Evolutionary conservation across 805 yeast genomes (phyloP).

Genomic region (Suhomyces kilbournensis): DNA sequence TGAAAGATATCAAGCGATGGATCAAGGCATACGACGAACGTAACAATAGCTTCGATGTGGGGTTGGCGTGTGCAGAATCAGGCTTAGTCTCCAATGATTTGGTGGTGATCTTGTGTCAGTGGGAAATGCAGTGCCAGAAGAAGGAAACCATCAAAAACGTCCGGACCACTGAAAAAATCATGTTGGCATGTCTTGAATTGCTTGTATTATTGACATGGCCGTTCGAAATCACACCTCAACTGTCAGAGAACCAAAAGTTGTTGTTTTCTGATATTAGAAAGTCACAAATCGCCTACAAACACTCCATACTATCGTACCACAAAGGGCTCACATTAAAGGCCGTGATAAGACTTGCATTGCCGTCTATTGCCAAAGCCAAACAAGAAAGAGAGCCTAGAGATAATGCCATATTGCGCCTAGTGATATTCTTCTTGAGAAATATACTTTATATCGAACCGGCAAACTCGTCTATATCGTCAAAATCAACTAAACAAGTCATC

Average conservation of each 20-base stretch:
- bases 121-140: conserved; percentile 50
- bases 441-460: conserved; percentile 76
- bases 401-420: conserved; percentile 66
- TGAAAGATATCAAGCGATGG: conserved; percentile 88
- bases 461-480: conserved; percentile 46
- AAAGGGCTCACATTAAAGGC: conserved; percentile 67
- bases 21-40: conserved; percentile 77
- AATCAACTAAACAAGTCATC: conserved; percentile 31
- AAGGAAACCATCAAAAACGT: conserved; percentile 27
- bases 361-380: conserved; percentile 50
- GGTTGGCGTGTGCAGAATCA: conserved; percentile 80
- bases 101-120: conserved; percentile 66
- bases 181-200: conserved; percentile 71
- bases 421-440: conserved; percentile 73
- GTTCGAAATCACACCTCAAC: conserved; percentile 56
- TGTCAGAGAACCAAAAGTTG: conserved; percentile 54
- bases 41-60: conserved; percentile 70
- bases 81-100: conserved; percentile 73
- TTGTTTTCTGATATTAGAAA: conserved; percentile 60
- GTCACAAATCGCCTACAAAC: conserved; percentile 71
- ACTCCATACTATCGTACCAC: conserved; percentile 54
- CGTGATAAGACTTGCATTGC: conserved; percentile 63
- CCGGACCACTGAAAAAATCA: conserved; percentile 53
- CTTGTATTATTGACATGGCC: conserved; percentile 89
- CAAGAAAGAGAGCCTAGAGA: conserved; percentile 67